Evolutionary conservation across 768 basidiomycete species (phyloP), one percentile per base, ranked within the genome.

Genomic region (Zangia roseola): DNA sequence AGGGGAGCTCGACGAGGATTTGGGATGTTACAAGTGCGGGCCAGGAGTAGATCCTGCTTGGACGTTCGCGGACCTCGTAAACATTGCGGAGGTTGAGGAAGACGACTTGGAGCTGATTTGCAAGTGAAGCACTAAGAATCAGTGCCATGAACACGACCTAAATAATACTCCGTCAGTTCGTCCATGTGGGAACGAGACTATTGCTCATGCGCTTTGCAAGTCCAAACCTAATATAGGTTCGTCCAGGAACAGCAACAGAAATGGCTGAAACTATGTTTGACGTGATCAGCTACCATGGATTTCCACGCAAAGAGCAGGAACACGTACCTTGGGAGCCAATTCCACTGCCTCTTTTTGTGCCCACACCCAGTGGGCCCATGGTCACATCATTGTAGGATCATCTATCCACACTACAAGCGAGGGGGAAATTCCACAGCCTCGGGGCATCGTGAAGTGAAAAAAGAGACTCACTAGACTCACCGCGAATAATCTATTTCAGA

Each of bases 211-310:
- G 46, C 84, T 87, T 65, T 91, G 88, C 3, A 88, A 91, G 63
- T 92, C 90, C 14, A 94, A 74, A 30, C 91, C 91, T 24, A 88
- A 85, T 0, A 92, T 94, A 0, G 93, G 93, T 64, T 95, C 91
- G 60, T 94, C 92, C 30, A 92, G 69, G 74, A 94, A 94, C 16
- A 94, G 75, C 0, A 94, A 72, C 0, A 93, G 72, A 81, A 81
- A 81, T 2, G 91, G 92, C 83, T 83, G 50, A n/a, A n/a, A n/a
- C n/a, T n/a, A n/a, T n/a, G 5, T 16, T 19, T 19, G 26, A 25
- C 2, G 4, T 2, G 20, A 40, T 24, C 4, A 26, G 28, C 10
- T n/a, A n/a, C n/a, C n/a, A n/a, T n/a, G n/a, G n/a, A n/a, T n/a
- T n/a, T n/a, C n/a, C n/a, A n/a, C n/a, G n/a, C n/a, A n/a, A n/a